These are phyloP conservation scores for Candida freyschussii DNA, from an alignment of 1,139 yeast genomes.

Conservation along the genomic window DNA sequence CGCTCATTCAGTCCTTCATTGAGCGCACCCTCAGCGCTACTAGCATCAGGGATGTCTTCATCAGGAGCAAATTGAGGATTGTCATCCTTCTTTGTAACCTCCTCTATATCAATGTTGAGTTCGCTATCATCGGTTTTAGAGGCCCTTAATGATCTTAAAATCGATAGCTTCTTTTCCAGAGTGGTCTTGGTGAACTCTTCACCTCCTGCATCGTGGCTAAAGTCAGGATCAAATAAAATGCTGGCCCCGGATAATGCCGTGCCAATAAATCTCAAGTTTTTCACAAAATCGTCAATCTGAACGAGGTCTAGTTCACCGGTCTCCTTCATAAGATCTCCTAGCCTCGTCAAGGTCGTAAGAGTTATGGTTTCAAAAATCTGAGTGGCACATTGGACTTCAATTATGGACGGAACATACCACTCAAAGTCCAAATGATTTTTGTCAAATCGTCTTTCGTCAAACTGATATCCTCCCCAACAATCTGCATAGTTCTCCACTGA, in stretches of 20 bases:
- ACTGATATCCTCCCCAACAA: slow-evolving; percentile 74
- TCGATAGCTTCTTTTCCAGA: slow-evolving; percentile 29
- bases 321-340: slow-evolving; percentile 32
- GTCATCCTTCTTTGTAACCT: slow-evolving; percentile 24
- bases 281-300: slow-evolving; percentile 45
- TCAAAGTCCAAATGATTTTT: slow-evolving; percentile 46
- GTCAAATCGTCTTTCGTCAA: slow-evolving; percentile 39
- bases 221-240: slow-evolving; percentile 66
- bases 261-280: slow-evolving; percentile 52
- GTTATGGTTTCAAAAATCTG: slow-evolving; percentile 52
- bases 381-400: slow-evolving; percentile 59
- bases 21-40: slow-evolving; percentile 3
- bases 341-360: slow-evolving; percentile 37
- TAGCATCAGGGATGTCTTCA: slow-evolving; percentile 4
- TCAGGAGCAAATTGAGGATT: slow-evolving; percentile 28
- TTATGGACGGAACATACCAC: slow-evolving; percentile 70
- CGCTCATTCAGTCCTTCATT: slow-evolving; percentile 1
- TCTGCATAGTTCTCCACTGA: slow-evolving; percentile 35
- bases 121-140: slow-evolving; percentile 30
- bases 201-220: slow-evolving; percentile 26
- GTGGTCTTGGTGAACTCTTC: slow-evolving; percentile 20
- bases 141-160: slow-evolving; percentile 31
- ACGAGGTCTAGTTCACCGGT: slow-evolving; percentile 18
- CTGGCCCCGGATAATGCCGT: slow-evolving; percentile 73
- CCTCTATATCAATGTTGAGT: slow-evolving; percentile 33